Evolutionary conservation across 2,329 filamentous ascomycete genomes (phyloP).

Genomic region (Beauveria varroae): DNA sequence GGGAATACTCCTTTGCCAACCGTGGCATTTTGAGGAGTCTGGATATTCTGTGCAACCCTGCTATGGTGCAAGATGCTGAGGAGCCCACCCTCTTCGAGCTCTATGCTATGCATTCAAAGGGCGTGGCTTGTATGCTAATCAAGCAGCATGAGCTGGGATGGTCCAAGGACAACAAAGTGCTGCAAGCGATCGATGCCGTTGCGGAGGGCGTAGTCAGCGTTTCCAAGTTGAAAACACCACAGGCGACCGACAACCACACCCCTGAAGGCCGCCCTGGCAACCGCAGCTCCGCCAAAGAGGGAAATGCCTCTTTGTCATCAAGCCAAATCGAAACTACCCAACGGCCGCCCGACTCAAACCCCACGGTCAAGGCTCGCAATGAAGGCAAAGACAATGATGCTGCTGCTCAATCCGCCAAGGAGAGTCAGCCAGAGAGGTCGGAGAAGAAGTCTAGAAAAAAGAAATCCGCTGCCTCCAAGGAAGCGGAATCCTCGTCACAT

Average conservation of each 20-base stretch:
- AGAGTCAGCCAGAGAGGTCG: conserved; percentile 44
- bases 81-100: conserved; percentile 83
- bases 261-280: conserved; percentile 29
- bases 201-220: conserved; percentile 68
- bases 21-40: conserved; percentile 84
- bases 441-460: conserved; percentile 60
- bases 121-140: conserved; percentile 82
- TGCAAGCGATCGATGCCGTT: conserved; percentile 69
- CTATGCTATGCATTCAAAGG: conserved; percentile 95
- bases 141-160: conserved; percentile 87
- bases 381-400: conserved; percentile 44
- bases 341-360: conserved; percentile 25
- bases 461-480: conserved; percentile 46
- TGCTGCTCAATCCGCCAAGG: conserved; percentile 30
- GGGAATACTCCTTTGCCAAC: conserved; percentile 86
- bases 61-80: conserved; percentile 53
- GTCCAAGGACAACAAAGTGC: conserved; percentile 82
- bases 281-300: conserved; percentile 31
- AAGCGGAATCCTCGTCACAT: conserved; percentile 40
- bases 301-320: conserved; percentile 18
- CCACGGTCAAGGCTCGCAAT: conserved; percentile 31
- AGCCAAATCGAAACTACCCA: conserved; percentile 21
- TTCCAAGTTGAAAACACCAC: conserved; percentile 55
- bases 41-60: conserved; percentile 72
- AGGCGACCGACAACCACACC: conserved; percentile 27